Conservation (phyloP, 495 filamentous ascomycete genomes). For the Xylaria scruposa region DNA sequence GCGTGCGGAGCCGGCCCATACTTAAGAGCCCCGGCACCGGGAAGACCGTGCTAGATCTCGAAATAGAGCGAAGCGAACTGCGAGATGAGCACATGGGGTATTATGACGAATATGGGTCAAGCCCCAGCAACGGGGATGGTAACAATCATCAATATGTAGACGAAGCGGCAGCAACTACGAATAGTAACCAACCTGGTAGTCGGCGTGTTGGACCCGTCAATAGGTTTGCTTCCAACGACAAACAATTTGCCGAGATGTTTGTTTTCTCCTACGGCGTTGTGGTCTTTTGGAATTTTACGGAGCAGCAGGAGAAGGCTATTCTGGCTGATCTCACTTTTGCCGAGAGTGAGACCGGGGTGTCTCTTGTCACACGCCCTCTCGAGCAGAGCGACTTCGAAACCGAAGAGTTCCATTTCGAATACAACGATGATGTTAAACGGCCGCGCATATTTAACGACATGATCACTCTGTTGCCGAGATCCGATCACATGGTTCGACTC, state of each 20-base stretch:
- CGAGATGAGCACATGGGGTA: constrained; percentile 91
- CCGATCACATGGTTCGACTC: constrained; percentile 98
- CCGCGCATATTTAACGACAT: constrained; percentile 98
- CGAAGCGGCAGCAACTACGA: constrained; percentile 31
- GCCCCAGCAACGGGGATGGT: constrained; percentile 29
- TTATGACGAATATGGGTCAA: constrained; percentile 48
- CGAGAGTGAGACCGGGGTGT: constrained; percentile 61
- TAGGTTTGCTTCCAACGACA: constrained; percentile 67
- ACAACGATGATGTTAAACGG: constrained; percentile 80
- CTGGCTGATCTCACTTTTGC: constrained; percentile 95
- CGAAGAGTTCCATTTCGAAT: constrained; percentile 99
- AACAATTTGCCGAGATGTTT: constrained; percentile 92
- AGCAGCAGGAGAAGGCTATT: constrained; percentile 94
- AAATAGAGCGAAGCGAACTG: constrained; percentile 92
- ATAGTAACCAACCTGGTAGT: constrained; percentile 42
- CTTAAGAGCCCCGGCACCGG: constrained; percentile 87
- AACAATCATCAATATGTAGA: constrained; percentile 14
- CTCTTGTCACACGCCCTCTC: constrained; percentile 72
- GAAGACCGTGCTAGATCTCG: constrained; percentile 89
- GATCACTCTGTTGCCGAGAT: constrained; percentile 88
- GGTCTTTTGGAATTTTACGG: constrained; percentile 98
- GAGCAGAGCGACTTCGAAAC: constrained; percentile 92
- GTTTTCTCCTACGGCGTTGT: constrained; percentile 97
- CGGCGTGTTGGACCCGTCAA: constrained; percentile 42
- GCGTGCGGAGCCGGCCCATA: constrained; percentile 86